A percentile compares a stretch with the other conserved stretches of the same genome.
phyloP scores from a whole-genome alignment of 1,284 basidiomycete genomes.

The Hortiboletus rubellus region DNA sequence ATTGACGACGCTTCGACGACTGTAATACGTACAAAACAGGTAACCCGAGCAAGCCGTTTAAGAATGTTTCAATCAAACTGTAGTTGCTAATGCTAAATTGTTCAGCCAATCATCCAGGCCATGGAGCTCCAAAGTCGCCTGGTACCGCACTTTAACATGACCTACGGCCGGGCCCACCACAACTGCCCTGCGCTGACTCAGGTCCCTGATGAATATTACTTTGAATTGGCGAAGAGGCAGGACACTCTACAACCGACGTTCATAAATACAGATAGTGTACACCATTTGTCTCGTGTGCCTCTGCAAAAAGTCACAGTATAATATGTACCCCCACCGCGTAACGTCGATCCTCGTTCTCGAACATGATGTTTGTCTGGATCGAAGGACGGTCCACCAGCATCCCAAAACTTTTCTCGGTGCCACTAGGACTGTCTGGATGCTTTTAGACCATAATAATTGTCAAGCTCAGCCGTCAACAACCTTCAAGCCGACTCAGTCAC shows the following conservation, averaged over 20 bases:
- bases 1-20: neutral
- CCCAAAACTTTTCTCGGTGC: neutral
- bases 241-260: neutral
- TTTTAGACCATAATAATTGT: neutral
- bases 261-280: too few relatives aligned
- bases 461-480: neutral
- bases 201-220: too few relatives aligned
- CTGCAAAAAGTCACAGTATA: neutral
- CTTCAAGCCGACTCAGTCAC: neutral
- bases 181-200: too few relatives aligned
- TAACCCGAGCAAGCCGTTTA: neutral
- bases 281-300: neutral
- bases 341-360: neutral
- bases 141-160: neutral
- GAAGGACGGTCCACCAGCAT: neutral
- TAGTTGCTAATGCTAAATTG: neutral
- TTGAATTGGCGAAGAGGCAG: too few relatives aligned
- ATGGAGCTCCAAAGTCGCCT: neutral
- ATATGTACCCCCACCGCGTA: neutral
- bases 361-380: neutral
- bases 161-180: too few relatives aligned
- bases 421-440: neutral
- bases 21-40: conserved; percentile 16
- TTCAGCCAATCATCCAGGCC: neutral
- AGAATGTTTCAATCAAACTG: neutral